Evolutionary conservation across 2,329 filamentous ascomycete genomes (phyloP).

Genomic region (Phyllosticta paracitricarpa): DNA sequence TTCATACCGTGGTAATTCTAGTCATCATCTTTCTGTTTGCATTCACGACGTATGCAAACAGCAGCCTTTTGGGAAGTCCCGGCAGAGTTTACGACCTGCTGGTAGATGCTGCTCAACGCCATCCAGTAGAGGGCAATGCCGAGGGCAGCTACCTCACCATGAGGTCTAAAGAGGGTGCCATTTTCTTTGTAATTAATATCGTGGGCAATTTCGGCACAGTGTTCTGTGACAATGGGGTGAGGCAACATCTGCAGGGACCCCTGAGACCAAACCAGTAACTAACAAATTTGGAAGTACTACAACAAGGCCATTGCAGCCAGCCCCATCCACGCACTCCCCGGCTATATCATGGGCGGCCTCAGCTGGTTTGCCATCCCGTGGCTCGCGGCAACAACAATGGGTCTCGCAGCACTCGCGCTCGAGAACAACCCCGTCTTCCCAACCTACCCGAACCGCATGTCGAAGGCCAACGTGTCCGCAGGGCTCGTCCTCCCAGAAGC

Average conservation of each 20-base stretch:
- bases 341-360: conserved; percentile 78
- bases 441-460: conserved; percentile 63
- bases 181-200: conserved; percentile 88
- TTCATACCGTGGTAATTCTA: conserved; percentile 76
- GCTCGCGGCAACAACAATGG: conserved; percentile 82
- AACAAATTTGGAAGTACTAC: conserved; percentile 38
- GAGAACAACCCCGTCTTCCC: conserved; percentile 65
- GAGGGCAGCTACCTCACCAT: conserved; percentile 81
- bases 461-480: conserved; percentile 63
- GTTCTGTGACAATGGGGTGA: conserved; percentile 62
- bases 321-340: conserved; percentile 75
- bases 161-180: conserved; percentile 67
- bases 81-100: conserved; percentile 69
- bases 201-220: conserved; percentile 78
- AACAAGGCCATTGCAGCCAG: conserved; percentile 89
- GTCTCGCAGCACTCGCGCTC: conserved; percentile 68
- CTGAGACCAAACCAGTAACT: no score
- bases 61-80: conserved; percentile 62
- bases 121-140: conserved; percentile 72
- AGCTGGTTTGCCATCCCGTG: conserved; percentile 91
- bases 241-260: conserved; percentile 36
- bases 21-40: conserved; percentile 81
- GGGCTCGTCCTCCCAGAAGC: conserved; percentile 80
- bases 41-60: conserved; percentile 70
- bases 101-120: conserved; percentile 53